Percentiles rank a stretch among this genome's conserved stretches.
Evolutionary conservation across 306 rosid species (phyloP).

Genomic region (Hippophae gyantsensis): DNA sequence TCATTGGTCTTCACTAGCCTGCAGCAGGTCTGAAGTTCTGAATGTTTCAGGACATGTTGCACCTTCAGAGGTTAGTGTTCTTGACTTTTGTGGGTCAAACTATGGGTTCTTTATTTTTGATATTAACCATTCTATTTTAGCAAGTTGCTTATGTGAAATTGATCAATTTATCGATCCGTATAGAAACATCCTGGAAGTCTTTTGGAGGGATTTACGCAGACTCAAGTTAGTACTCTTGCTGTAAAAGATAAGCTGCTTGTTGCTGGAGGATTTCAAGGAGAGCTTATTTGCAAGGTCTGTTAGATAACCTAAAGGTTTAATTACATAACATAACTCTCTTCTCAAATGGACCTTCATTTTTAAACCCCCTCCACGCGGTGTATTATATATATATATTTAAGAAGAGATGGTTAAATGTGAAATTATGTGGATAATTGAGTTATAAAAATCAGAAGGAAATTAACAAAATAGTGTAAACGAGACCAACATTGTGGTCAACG

Average conservation of each 20-base stretch:
- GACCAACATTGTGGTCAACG: too few species aligned
- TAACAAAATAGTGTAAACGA: too few species aligned
- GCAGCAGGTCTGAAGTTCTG: conserved; percentile 63
- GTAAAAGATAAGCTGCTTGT: conserved; percentile 74
- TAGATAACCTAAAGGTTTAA: background rate
- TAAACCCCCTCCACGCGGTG: too few species aligned
- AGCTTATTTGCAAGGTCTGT: conserved; percentile 81
- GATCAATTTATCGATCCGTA: conserved; percentile 10
- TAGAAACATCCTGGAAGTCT: conserved; percentile 61
- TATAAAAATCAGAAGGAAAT: too few species aligned
- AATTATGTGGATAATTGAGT: too few species aligned
- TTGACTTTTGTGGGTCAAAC: background rate
- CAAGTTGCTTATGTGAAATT: background rate
- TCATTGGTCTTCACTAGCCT: conserved; percentile 84
- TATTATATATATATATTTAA: too few species aligned
- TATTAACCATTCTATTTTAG: background rate
- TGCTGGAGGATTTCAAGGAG: conserved; percentile 95
- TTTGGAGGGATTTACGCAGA: conserved; percentile 75
- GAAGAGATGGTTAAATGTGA: too few species aligned
- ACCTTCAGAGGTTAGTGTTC: conserved; percentile 57
- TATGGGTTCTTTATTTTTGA: background rate
- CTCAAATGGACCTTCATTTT: background rate
- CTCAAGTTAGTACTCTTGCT: conserved; percentile 80
- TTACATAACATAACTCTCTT: background rate
- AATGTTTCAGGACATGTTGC: conserved; percentile 80